Conservation (phyloP, 257 asterid genomes). For the Haberlea rhodopensis region DNA sequence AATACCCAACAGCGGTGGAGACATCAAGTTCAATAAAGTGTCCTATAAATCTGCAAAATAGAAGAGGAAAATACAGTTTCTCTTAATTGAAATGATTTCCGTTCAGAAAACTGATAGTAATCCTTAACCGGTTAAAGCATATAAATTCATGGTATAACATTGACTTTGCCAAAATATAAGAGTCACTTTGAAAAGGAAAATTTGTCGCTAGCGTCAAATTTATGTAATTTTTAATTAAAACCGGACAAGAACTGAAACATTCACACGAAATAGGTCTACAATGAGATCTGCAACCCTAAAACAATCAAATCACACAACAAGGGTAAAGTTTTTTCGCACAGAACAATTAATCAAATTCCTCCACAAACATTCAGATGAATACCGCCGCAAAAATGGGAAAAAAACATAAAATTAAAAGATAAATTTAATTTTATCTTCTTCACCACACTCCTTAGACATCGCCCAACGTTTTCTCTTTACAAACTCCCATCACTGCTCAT, state of each 20-base stretch:
- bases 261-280: no score
- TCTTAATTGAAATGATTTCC: neutral
- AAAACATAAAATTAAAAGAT: neutral
- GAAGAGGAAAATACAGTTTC: no score
- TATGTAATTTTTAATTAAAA: no score
- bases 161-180: neutral
- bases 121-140: neutral
- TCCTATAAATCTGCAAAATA: neutral
- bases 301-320: no score
- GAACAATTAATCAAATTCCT: neutral
- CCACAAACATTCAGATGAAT: neutral
- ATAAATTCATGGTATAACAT: neutral
- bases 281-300: no score
- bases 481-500: neutral
- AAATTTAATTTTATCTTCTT: neutral
- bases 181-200: neutral
- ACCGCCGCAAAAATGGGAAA: neutral
- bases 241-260: no score
- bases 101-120: neutral
- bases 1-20: constrained; percentile 49
- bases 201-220: no score
- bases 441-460: neutral
- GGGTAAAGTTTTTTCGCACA: neutral
- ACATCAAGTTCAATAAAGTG: constrained; percentile 36
- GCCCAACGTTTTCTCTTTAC: neutral